Percentiles rank a stretch among this genome's conserved stretches.
These are phyloP conservation scores for Tulasnella sp. DNA, from an alignment of 768 basidiomycete species.

Conservation along the genomic window DNA sequence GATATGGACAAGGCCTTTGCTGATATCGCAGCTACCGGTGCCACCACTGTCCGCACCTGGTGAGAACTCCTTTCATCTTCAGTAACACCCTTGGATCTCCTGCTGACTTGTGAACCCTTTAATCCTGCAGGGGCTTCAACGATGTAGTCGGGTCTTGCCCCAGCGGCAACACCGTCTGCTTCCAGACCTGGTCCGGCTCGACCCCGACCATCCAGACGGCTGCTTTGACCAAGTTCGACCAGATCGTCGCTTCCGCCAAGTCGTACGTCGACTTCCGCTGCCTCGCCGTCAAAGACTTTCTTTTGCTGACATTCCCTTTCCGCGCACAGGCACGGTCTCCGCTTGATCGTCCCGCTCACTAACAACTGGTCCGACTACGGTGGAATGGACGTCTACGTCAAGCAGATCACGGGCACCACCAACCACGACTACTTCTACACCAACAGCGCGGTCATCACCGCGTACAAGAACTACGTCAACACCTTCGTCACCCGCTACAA, in stretches of 20 bases:
- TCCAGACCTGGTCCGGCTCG: slow-evolving; percentile 43
- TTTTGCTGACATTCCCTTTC: neutral
- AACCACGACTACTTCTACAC: slow-evolving; percentile 52
- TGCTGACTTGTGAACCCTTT: neutral
- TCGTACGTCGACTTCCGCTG: slow-evolving; percentile 19
- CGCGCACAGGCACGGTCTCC: slow-evolving; percentile 33
- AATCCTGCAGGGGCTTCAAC: slow-evolving; percentile 38
- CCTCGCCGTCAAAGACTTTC: too few species aligned
- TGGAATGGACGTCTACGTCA: slow-evolving; percentile 58
- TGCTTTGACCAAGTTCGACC: slow-evolving; percentile 34
- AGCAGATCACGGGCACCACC: slow-evolving; percentile 24
- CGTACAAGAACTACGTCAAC: slow-evolving; percentile 41
- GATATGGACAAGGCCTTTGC: slow-evolving; percentile 42
- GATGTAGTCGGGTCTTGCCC: too few species aligned
- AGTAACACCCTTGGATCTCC: neutral
- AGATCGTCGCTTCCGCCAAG: slow-evolving; percentile 46
- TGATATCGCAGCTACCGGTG: slow-evolving; percentile 40
- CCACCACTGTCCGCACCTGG: slow-evolving; percentile 46
- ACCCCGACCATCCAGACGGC: slow-evolving; percentile 43
- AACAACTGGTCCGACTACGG: slow-evolving; percentile 31
- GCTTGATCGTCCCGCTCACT: slow-evolving; percentile 42
- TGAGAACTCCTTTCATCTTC: slow-evolving; percentile 13
- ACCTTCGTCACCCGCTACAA: slow-evolving; percentile 38
- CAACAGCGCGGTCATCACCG: slow-evolving; percentile 36
- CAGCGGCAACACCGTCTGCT: slow-evolving; percentile 36